Evolutionary conservation across 805 yeast species (phyloP), one percentile per base, ranked within the genome.

Genomic region (Danielozyma ontarioensis): DNA sequence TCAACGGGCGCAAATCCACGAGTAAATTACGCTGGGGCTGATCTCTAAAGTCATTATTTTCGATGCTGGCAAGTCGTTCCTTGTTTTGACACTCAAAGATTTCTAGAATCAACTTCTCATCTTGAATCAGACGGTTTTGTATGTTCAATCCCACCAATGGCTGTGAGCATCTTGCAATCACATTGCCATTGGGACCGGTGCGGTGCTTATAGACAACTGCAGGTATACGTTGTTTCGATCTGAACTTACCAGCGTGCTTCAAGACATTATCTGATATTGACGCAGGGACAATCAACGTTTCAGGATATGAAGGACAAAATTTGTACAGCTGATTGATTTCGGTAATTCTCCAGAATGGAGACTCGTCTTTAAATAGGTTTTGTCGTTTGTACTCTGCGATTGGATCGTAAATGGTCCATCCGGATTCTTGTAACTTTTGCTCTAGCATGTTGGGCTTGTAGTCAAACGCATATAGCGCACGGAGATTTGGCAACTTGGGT

Each of bases 1-100:
- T 83, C 17, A 88, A 57, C 1, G 98, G 98, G 35, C 98, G 68
- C 15, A 95, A 83, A 61, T 93, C 98, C 4, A 87, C 90, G 19
- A 93, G 79, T 18, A 93, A 57, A 49, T 89, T 72, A 50, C 45
- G 54, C 57, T 63, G 64, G 5, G 68, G 67, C 40, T 63, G 68
- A 13, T 47, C 49, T 12, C 45, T 48, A 27, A 51, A 46, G 16
- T 45, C 41, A 16, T 48, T 52, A 3, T 44, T 43, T 6, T 31
- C 11, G 7, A 56, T 31, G 5, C 31, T 40, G 11, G 34, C 37
- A 4, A 40, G 27, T 10, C 64, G 47, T 34, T 53, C 67, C 27
- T 35, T 29, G 25, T 51, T 62, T 37, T 83, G 84, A 1, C 83
- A 71, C 25, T 66, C 63, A 55, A 88, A 87, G 6, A 86, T 79